phyloP scores from a whole-genome alignment of 202 grass and related monocot species.

The Setaria viridis region DNA sequence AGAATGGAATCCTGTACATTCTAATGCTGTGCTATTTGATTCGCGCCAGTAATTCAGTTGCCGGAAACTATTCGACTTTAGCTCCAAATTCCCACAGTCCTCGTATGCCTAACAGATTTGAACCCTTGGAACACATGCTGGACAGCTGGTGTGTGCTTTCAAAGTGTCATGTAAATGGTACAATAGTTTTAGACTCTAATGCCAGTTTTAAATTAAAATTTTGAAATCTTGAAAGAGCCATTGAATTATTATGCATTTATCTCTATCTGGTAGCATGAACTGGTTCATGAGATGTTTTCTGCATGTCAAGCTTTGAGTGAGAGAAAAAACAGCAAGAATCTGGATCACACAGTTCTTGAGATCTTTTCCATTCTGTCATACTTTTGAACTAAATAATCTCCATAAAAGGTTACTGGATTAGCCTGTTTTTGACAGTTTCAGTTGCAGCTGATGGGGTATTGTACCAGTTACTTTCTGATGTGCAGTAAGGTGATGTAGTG shows the following conservation, averaged over 20 bases:
- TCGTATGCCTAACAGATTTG: background rate
- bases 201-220: background rate
- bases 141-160: background rate
- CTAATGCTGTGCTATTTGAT: background rate
- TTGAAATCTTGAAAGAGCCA: background rate
- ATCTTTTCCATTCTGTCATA: background rate
- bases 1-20: background rate
- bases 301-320: background rate
- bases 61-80: background rate
- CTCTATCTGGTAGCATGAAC: background rate
- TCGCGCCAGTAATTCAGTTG: background rate
- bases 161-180: background rate
- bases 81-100: background rate
- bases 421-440: background rate
- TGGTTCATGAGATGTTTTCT: conserved; percentile 1
- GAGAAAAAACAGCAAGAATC: background rate
- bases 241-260: background rate
- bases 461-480: background rate
- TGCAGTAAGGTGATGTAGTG: background rate
- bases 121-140: background rate
- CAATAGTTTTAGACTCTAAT: background rate
- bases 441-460: conserved; percentile 4
- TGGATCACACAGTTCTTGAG: background rate
- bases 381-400: background rate
- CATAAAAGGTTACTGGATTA: background rate